phyloP scores from a whole-genome alignment of 176 grass and related monocot species.

The Pharus latifolius region DNA sequence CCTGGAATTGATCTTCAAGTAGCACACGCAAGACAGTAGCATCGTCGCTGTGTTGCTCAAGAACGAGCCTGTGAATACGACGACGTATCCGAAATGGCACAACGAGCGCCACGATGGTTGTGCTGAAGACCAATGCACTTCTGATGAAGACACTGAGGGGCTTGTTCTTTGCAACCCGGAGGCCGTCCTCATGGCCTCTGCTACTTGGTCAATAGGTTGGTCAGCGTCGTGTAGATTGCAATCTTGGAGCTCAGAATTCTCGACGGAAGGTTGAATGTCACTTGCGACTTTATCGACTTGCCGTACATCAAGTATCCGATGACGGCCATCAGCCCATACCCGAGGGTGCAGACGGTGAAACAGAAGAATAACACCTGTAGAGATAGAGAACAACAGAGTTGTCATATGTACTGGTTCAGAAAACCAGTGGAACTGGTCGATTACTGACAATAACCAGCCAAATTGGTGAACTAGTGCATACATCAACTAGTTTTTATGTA shows the following conservation, averaged over 20 bases:
- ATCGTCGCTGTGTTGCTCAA: conserved; percentile 25
- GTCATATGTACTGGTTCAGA: neutral
- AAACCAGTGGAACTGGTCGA: too few relatives aligned
- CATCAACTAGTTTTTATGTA: too few relatives aligned
- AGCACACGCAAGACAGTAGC: conserved; percentile 38
- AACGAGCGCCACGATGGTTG: conserved; percentile 12
- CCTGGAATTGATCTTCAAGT: conserved; percentile 36
- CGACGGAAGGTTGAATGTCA: conserved; percentile 34
- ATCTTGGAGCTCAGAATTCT: conserved; percentile 25
- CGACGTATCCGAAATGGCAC: conserved; percentile 31
- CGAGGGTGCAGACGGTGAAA: conserved; percentile 23
- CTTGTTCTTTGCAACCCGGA: conserved; percentile 10
- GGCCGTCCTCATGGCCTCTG: conserved; percentile 30
- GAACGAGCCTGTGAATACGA: conserved; percentile 24
- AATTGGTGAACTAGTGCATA: too few relatives aligned
- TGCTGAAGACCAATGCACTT: conserved; percentile 28
- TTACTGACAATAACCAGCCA: too few relatives aligned
- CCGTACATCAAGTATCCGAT: conserved; percentile 49
- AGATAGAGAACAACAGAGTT: neutral
- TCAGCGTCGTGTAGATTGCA: conserved; percentile 44
- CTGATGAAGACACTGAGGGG: neutral
- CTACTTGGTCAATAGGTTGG: conserved; percentile 40
- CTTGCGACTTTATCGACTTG: conserved; percentile 22
- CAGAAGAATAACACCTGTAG: conserved; percentile 29
- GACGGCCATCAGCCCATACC: conserved; percentile 31